Evolutionary conservation across 257 asterid genomes (phyloP), one percentile per base, ranked within the genome.

Genomic region (Nicotiana benthamiana): DNA sequence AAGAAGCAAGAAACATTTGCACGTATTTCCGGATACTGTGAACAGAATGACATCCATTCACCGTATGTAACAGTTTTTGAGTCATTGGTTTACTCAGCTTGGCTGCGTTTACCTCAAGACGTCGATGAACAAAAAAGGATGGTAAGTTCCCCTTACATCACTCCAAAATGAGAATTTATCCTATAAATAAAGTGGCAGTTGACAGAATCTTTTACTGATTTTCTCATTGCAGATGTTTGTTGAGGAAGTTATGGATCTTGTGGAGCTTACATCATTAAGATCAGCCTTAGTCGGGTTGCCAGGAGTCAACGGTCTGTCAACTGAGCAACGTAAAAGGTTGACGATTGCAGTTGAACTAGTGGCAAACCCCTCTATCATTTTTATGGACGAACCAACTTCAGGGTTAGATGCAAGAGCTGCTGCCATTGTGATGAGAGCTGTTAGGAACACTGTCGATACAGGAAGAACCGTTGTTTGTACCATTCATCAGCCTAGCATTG

Each of bases 381-480:
- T 91, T 59, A 90, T 91, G 96, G 96, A 91, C 3, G 96, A 91
- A 43, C 96, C 96, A 6, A 91, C 96, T 16, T 88, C 96, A 9
- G 91, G 96, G 60, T 86, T 91, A 1, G 96, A 90, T 74, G 96
- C 96, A n/a, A 85, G 96, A 87, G 92, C 96, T 20, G 96, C 93
- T 78, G 92, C 92, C 24, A 90, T 91, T 24, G 93, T 91, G 60
- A 91, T 91, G 91, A 86, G 96, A 82, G 82, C 96, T 2, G 95
- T 89, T 1, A 86, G 93, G 54, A 91, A 91, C 87, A 91, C 95
- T 0, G 93, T 91, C 1, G 88, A 88, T 82, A 89, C 92, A 1
- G 95, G 95, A 65, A 82, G 93, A 77, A 91, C 95, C 1, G 92
- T 91, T 2, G 95, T 91, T 43, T 91, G 95, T 92, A 91, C 95